These are phyloP conservation scores for Mycena galopus DNA, from an alignment of 768 basidiomycete genomes.

Conservation along the genomic window DNA sequence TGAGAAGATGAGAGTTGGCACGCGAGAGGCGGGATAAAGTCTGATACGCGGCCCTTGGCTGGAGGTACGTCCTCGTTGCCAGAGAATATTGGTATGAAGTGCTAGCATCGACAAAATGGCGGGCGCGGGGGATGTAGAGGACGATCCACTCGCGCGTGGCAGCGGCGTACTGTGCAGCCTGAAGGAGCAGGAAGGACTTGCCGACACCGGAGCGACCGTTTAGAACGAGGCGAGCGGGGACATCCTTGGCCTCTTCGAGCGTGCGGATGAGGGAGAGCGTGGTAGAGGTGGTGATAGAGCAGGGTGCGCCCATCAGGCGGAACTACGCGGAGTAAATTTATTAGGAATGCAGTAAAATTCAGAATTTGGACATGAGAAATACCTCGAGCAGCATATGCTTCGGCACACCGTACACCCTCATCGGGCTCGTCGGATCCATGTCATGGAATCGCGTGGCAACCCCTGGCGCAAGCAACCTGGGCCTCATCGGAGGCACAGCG, in stretches of 20 bases:
- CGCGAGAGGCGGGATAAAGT: constrained; percentile 71
- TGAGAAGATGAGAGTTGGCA: constrained; percentile 66
- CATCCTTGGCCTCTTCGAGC: constrained; percentile 27
- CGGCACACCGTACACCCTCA: constrained; percentile 80
- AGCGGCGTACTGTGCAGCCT: constrained; percentile 78
- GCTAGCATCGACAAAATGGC: constrained; percentile 76
- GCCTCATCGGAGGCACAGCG: constrained; percentile 56
- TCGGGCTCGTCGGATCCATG: constrained; percentile 42
- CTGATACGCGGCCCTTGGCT: constrained; percentile 74
- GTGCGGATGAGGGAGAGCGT: constrained; percentile 10
- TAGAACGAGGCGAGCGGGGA: constrained; percentile 57
- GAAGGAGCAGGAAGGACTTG: constrained; percentile 84
- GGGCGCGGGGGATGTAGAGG: constrained; percentile 79
- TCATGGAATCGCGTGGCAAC: constrained; percentile 46
- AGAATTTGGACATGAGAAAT: constrained; percentile 35
- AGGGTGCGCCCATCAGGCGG: constrained; percentile 76
- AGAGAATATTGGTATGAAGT: constrained; percentile 81
- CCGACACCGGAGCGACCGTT: constrained; percentile 79
- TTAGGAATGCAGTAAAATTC: background rate
- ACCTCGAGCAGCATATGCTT: constrained; percentile 81
- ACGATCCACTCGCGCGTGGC: constrained; percentile 79
- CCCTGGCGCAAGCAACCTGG: constrained; percentile 35
- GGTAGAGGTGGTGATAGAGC: constrained; percentile 74
- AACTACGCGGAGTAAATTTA: constrained; percentile 56
- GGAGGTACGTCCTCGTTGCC: constrained; percentile 81